Base-by-base conservation (phyloP, 148 eudicot species). In the Diospyros kaki region DNA sequence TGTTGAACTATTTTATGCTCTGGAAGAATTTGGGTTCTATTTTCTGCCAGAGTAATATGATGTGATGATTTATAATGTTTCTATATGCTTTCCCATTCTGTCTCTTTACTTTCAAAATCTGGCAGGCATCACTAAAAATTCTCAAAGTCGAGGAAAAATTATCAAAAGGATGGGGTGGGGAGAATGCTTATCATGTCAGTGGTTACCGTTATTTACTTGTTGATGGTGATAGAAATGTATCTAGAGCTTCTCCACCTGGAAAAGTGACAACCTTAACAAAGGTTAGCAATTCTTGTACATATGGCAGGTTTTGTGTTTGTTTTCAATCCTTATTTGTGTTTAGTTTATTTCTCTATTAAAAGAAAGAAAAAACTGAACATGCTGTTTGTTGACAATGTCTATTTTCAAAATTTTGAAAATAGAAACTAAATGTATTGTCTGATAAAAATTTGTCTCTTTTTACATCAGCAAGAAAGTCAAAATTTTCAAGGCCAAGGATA, bases 81-180 rank as follows among this genome's bases (percentile, higher is more conserved):
- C 17, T 9, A 64, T 71, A 56, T 48, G 4, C 52, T 45, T 56
- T 18, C 58, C 68, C 15, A 77, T 74, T n/a, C 43, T 67, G 43
- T 38, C 10, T 60, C 53, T 52, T 6, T 76, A 46, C 53, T 14
- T 76, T 75, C 55, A 63, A 18, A 68, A 78, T 77, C 39, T 84
- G 58, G 45, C 78, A 92, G 98, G 96, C 92, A 75, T 92, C 96
- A 59, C 67, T 84, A 52, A 89, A 93, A 87, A 89, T 92, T 66
- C 66, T 73, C 74, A 92, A 86, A 84, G 87, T 92, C 80, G 98
- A 95, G 83, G 98, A 92, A 82, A 95, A 84, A 84, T 84, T 95
- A 69, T 79, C 98, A 42, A 92, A 91, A 83, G 98, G 97, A 42
- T 95, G 98, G 98, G 97, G 94, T 60, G 98, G 98, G 76, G 98